Evolutionary conservation across 768 basidiomycete species (phyloP).

Genomic region (Roridomyces roridus): DNA sequence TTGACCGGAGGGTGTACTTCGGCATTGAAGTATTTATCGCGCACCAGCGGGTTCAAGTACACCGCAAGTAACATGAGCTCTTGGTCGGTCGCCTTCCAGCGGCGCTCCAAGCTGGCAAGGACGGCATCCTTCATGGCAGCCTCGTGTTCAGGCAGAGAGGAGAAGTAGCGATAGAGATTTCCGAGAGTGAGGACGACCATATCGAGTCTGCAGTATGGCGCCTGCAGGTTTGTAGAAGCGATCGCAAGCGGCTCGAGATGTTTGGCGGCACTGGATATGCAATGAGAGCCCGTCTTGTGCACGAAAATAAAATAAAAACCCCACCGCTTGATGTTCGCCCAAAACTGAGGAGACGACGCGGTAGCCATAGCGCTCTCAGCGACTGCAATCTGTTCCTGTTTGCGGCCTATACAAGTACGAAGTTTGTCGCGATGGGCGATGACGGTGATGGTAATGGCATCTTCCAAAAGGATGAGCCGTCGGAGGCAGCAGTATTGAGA

Average conservation of each 20-base stretch:
- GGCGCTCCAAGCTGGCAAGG: conserved; percentile 36
- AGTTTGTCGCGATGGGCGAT: conserved; percentile 7
- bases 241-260: too few relatives aligned
- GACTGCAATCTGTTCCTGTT: conserved; percentile 1
- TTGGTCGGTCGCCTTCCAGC: conserved; percentile 37
- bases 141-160: too few relatives aligned
- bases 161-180: conserved; percentile 28
- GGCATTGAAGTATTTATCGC: too few relatives aligned
- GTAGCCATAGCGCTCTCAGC: conserved; percentile 14
- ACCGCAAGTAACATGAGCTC: too few relatives aligned
- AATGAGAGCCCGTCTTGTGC: too few relatives aligned
- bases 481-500: conserved; percentile 28
- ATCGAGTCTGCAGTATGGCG: conserved; percentile 30
- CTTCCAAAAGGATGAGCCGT: conserved; percentile 17
- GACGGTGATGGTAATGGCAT: conserved; percentile 1
- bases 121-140: conserved; percentile 22
- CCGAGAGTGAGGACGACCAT: conserved; percentile 29
- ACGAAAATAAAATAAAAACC: conserved; percentile 10
- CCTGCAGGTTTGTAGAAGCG: too few relatives aligned
- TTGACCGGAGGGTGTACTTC: not conserved
- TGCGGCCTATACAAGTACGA: conserved; percentile 6
- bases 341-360: conserved; percentile 28
- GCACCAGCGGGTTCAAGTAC: too few relatives aligned
- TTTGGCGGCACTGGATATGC: too few relatives aligned
- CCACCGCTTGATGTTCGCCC: conserved; percentile 30